phyloP scores from a whole-genome alignment of 179 eudicot genomes.

The Corrigiola litoralis region DNA sequence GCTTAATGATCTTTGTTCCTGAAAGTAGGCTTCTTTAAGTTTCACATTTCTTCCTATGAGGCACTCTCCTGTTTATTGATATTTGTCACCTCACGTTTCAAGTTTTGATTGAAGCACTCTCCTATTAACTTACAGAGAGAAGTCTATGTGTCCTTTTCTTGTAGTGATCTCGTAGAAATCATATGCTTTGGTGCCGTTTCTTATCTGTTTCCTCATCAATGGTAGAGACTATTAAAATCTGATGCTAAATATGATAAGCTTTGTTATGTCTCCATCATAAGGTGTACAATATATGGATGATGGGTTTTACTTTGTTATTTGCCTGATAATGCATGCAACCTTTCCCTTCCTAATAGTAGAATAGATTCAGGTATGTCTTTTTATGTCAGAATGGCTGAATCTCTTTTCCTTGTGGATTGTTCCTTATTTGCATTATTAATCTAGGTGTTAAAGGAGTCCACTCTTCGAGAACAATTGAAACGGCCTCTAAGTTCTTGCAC shows the following conservation, averaged over 20 bases:
- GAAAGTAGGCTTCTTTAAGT: not conserved
- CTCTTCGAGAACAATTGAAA: slow-evolving; percentile 69
- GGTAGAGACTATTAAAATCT: too few species aligned
- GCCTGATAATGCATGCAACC: not conserved
- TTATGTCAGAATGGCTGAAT: not conserved
- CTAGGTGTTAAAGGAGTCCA: slow-evolving; percentile 74
- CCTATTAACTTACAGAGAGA: not conserved
- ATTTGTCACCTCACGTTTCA: too few species aligned
- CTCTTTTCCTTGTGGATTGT: not conserved
- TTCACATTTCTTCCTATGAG: not conserved
- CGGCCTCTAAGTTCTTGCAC: slow-evolving; percentile 57
- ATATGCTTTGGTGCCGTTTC: not conserved
- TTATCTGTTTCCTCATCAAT: not conserved
- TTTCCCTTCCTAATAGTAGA: slow-evolving; percentile 4
- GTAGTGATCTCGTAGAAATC: not conserved
- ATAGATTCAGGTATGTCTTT: too few species aligned
- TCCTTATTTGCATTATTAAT: slow-evolving; percentile 2
- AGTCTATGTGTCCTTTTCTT: not conserved
- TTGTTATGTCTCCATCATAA: not conserved
- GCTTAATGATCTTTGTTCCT: not conserved
- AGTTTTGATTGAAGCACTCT: not conserved
- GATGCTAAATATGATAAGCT: too few species aligned
- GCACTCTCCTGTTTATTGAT: too few species aligned
- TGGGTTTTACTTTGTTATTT: not conserved
- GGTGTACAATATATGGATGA: not conserved